Percentiles rank a stretch among this genome's conserved stretches.
These are phyloP conservation scores for Ogataea pini DNA, from an alignment of 805 yeast genomes.

Conservation along the genomic window DNA sequence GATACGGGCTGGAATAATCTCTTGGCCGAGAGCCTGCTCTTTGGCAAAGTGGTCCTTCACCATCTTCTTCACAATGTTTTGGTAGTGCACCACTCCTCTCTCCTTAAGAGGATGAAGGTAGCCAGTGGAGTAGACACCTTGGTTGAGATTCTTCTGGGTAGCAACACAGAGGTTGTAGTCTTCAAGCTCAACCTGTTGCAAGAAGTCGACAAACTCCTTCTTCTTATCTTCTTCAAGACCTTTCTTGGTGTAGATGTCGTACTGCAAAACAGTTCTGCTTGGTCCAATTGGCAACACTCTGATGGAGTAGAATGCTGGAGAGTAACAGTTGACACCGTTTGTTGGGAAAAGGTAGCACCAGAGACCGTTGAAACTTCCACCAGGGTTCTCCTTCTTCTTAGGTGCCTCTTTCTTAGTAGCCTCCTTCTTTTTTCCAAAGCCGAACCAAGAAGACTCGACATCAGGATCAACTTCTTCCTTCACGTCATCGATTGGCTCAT, in stretches of 20 bases:
- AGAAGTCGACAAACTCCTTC: slow-evolving; percentile 63
- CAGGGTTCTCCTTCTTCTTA: slow-evolving; percentile 46
- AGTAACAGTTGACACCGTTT: slow-evolving; percentile 62
- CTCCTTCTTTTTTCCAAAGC: slow-evolving; percentile 43
- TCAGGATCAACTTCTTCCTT: slow-evolving; percentile 36
- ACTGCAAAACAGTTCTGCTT: slow-evolving; percentile 55
- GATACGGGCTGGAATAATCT: slow-evolving; percentile 53
- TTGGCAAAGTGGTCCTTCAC: slow-evolving; percentile 52
- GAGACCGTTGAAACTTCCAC: slow-evolving; percentile 62
- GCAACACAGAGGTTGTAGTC: slow-evolving; percentile 59
- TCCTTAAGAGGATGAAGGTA: slow-evolving; percentile 61
- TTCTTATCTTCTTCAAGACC: slow-evolving; percentile 53
- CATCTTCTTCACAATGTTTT: slow-evolving; percentile 55
- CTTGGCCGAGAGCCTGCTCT: slow-evolving; percentile 47
- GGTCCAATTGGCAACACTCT: slow-evolving; percentile 58
- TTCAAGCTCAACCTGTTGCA: slow-evolving; percentile 62
- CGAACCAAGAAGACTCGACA: slow-evolving; percentile 51
- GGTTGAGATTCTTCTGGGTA: slow-evolving; percentile 62
- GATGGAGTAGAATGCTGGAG: slow-evolving; percentile 67
- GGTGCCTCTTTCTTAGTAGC: slow-evolving; percentile 19
- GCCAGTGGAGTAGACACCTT: slow-evolving; percentile 60
- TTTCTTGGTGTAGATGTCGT: slow-evolving; percentile 61
- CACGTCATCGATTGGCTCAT: slow-evolving; percentile 34
- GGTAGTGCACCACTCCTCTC: slow-evolving; percentile 59
- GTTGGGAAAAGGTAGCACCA: slow-evolving; percentile 65